These are phyloP conservation scores for Heracleum sosnowskyi DNA, from an alignment of 129 eudicot genomes.

Conservation along the genomic window DNA sequence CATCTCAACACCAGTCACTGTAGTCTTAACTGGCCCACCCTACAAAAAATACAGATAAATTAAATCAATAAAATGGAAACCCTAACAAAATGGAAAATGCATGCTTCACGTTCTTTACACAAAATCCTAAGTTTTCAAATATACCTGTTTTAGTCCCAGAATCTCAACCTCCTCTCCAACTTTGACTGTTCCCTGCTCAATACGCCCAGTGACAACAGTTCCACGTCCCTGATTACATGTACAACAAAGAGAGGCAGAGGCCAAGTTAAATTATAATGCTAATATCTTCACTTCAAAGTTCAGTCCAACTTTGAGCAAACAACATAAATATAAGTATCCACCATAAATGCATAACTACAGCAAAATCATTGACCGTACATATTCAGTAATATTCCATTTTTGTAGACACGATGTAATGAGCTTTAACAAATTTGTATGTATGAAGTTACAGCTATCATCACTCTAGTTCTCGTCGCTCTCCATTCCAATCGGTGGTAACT, in stretches of 20 bases:
- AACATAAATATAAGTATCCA: neutral
- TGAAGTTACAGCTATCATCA: neutral
- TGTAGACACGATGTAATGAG: neutral
- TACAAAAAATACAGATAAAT: neutral
- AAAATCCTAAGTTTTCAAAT: neutral
- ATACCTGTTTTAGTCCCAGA: slow-evolving; percentile 16
- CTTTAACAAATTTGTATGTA: neutral
- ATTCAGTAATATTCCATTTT: neutral
- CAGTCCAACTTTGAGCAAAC: neutral
- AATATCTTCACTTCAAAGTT: neutral
- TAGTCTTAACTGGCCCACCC: slow-evolving; percentile 19
- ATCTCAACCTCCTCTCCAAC: slow-evolving; percentile 22
- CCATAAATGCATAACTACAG: neutral
- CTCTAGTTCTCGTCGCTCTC: neutral
- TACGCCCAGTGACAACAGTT: slow-evolving; percentile 23
- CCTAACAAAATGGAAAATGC: neutral
- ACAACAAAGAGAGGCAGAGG: neutral
- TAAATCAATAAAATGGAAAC: neutral
- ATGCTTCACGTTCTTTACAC: neutral
- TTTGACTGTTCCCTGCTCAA: slow-evolving; percentile 21
- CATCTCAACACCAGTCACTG: slow-evolving; percentile 29
- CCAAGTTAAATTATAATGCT: neutral
- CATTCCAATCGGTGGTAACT: neutral
- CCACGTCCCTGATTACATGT: slow-evolving; percentile 14
- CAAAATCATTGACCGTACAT: neutral